Percentiles rank a stretch among this genome's conserved stretches.
Evolutionary conservation across 768 basidiomycete genomes (phyloP).

Genomic region (Kwoniella heveanensis): DNA sequence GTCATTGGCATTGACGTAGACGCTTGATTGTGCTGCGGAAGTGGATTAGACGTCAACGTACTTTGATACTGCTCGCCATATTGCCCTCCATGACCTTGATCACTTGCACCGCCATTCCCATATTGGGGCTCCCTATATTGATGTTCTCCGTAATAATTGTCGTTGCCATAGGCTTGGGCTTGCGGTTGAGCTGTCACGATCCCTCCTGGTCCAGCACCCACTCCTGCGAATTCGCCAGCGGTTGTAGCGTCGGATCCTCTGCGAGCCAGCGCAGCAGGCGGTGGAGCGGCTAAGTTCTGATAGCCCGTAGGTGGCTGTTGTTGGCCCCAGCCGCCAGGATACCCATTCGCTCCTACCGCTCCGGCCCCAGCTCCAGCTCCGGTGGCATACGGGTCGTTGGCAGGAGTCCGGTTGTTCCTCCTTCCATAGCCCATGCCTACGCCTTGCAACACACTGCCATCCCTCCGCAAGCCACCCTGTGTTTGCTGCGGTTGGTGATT

Average conservation of each 20-base stretch:
- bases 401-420: slow-evolving; percentile 19
- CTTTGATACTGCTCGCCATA: slow-evolving; percentile 10
- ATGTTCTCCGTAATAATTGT: slow-evolving; percentile 25
- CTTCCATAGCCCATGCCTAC: slow-evolving; percentile 47
- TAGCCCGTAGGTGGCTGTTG: slow-evolving; percentile 10
- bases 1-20: neutral
- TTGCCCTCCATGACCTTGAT: slow-evolving; percentile 22
- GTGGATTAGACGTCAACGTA: slow-evolving; percentile 3
- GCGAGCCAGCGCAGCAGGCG: slow-evolving; percentile 9
- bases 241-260: slow-evolving; percentile 32
- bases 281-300: slow-evolving; percentile 10
- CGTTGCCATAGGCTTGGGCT: slow-evolving; percentile 8
- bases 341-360: slow-evolving; percentile 10
- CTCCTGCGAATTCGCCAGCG: slow-evolving; percentile 43
- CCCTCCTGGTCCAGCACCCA: slow-evolving; percentile 44
- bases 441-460: slow-evolving; percentile 31
- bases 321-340: slow-evolving; percentile 13
- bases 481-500: slow-evolving; percentile 5
- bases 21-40: neutral
- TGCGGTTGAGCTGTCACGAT: slow-evolving; percentile 26
- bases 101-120: slow-evolving; percentile 1
- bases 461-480: slow-evolving; percentile 29
- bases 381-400: slow-evolving; percentile 20
- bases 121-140: slow-evolving; percentile 9
- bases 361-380: slow-evolving; percentile 2